These are phyloP conservation scores for Solanum clarkiae DNA, from an alignment of 257 asterid genomes.

Conservation along the genomic window DNA sequence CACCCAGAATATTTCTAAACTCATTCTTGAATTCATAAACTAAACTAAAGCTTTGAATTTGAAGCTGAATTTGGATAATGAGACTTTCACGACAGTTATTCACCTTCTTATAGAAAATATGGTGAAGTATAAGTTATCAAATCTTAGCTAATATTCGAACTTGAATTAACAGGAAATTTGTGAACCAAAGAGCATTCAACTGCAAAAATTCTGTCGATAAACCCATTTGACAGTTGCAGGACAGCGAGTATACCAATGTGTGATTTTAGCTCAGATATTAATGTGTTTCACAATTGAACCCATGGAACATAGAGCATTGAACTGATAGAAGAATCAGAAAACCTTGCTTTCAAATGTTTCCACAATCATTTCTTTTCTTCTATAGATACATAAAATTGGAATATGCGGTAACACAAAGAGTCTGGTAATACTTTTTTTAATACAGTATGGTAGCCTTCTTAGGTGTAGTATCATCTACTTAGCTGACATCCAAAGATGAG, in stretches of 20 bases:
- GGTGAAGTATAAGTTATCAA: neutral
- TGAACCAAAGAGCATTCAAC: neutral
- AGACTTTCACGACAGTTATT: neutral
- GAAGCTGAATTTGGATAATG: neutral
- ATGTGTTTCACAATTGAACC: neutral
- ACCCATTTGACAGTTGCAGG: neutral
- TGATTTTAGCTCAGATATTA: neutral
- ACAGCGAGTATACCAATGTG: neutral
- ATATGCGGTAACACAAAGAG: neutral
- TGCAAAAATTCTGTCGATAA: neutral
- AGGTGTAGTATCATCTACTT: neutral
- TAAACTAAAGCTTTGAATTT: neutral
- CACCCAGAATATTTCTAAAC: neutral
- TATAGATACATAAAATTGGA: neutral
- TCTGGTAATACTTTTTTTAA: neutral
- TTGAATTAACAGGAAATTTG: neutral
- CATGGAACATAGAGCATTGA: neutral
- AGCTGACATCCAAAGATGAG: neutral
- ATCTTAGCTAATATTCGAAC: neutral
- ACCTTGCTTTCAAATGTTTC: neutral
- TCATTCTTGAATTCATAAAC: neutral
- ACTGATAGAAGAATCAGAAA: neutral
- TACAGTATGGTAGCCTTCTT: neutral
- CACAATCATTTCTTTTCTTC: neutral
- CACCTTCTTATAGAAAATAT: neutral